Percentiles rank a stretch among this genome's conserved stretches.
Conservation (phyloP, 345 rosid species). For the Gossypium thurberi region DNA sequence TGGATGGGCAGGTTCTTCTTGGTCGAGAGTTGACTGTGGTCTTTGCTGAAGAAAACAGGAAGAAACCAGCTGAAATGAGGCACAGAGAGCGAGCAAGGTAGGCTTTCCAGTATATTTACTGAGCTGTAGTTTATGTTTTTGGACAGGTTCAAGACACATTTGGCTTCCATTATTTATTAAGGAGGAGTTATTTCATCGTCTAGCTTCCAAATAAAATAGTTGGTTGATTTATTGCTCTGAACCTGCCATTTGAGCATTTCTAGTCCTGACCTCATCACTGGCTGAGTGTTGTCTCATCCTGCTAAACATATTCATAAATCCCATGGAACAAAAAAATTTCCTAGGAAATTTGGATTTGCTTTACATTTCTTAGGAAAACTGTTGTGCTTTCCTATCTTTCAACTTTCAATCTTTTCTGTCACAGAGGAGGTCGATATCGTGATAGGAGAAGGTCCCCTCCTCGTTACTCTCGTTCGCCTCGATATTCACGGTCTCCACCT, state of each 20-base stretch:
- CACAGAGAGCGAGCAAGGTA: slow-evolving; percentile 67
- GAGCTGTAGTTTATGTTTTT: not conserved
- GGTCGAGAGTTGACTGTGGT: slow-evolving; percentile 91
- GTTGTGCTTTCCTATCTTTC: not conserved
- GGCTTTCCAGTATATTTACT: not conserved
- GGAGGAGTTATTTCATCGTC: not conserved
- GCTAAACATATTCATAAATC: not conserved
- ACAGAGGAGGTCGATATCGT: slow-evolving; percentile 40
- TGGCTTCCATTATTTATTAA: slow-evolving; percentile 8
- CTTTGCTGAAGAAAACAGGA: slow-evolving; percentile 97
- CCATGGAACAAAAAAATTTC: not conserved
- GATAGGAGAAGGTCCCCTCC: slow-evolving; percentile 65
- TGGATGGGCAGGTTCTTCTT: slow-evolving; percentile 93
- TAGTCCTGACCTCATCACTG: not conserved
- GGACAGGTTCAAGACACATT: not conserved
- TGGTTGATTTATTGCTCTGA: not conserved
- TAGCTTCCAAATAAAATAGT: not conserved
- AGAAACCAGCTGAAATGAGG: slow-evolving; percentile 97
- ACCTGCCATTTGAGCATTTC: not conserved
- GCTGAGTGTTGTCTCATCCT: not conserved
- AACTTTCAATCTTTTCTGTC: not conserved
- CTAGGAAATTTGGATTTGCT: not conserved
- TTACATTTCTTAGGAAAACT: not conserved
- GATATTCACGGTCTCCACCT: slow-evolving; percentile 67
- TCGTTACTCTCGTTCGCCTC: slow-evolving; percentile 51